phyloP scores from a whole-genome alignment of 371 early-diverging fungal genomes.

The Parasitella parasitica region DNA sequence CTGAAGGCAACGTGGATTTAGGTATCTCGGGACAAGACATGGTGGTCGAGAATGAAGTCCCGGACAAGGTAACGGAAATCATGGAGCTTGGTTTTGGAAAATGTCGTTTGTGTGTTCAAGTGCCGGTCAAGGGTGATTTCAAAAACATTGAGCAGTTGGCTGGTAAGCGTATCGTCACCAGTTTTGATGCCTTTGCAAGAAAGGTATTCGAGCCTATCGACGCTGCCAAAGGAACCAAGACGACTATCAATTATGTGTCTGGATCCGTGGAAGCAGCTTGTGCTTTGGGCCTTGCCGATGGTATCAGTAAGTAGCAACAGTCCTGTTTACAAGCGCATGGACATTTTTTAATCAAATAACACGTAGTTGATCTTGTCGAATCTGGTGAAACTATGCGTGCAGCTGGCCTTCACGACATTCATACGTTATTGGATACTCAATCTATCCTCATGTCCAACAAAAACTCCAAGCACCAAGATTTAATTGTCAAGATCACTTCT shows the following conservation, averaged over 20 bases:
- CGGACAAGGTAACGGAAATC: constrained; percentile 73
- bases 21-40: constrained; percentile 97
- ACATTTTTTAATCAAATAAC: too few relatives aligned
- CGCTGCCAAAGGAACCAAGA: constrained; percentile 52
- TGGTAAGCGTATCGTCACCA: constrained; percentile 94
- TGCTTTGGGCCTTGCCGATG: constrained; percentile 95
- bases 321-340: too few relatives aligned
- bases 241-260: constrained; percentile 80
- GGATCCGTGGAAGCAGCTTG: constrained; percentile 98
- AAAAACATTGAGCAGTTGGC: constrained; percentile 68
- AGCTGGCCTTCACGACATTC: constrained; percentile 91
- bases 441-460: constrained; percentile 85
- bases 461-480: constrained; percentile 52
- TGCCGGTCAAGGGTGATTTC: constrained; percentile 56
- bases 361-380: constrained; percentile 58
- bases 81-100: constrained; percentile 89
- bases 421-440: constrained; percentile 80
- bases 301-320: constrained; percentile 71
- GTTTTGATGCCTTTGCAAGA: constrained; percentile 76
- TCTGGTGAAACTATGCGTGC: constrained; percentile 99
- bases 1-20: constrained; percentile 91
- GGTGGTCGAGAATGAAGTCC: constrained; percentile 78
- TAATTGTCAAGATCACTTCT: constrained; percentile 76
- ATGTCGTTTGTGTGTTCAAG: constrained; percentile 89
- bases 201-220: constrained; percentile 76